phyloP scores from a whole-genome alignment of 164 flowering plant genomes.

The Nelumbo lutea region DNA sequence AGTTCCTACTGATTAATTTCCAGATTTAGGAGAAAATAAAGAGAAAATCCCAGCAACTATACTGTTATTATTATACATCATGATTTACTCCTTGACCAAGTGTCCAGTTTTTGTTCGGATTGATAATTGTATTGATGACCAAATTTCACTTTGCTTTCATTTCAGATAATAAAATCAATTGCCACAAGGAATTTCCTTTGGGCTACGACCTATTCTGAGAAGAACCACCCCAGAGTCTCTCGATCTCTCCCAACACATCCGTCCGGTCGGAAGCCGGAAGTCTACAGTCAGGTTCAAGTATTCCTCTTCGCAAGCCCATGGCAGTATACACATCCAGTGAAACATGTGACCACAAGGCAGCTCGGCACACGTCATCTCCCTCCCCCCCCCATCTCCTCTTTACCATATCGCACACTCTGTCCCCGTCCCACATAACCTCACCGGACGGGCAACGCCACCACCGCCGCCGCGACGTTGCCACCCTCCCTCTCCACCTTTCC shows the following conservation, averaged over 20 bases:
- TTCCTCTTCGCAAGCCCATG: constrained; percentile 72
- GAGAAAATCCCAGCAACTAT: too few relatives aligned
- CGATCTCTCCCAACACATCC: constrained; percentile 75
- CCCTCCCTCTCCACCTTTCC: constrained; percentile 24
- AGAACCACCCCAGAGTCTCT: constrained; percentile 68
- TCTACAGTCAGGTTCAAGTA: constrained; percentile 91
- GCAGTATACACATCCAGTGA: constrained; percentile 78
- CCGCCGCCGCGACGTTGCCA: constrained; percentile 55
- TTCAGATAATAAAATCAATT: too few relatives aligned
- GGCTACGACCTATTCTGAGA: constrained; percentile 23
- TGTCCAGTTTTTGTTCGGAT: too few relatives aligned
- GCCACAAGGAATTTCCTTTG: too few relatives aligned
- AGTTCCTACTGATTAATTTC: too few relatives aligned
- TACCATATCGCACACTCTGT: constrained; percentile 68
- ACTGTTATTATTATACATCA: too few relatives aligned
- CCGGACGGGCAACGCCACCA: constrained; percentile 67
- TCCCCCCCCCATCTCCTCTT: constrained; percentile 51
- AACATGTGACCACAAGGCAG: constrained; percentile 85
- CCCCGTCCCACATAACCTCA: constrained; percentile 32
- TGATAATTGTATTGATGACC: too few relatives aligned
- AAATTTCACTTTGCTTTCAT: too few relatives aligned
- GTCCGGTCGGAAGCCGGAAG: constrained; percentile 68
- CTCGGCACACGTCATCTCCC: constrained; percentile 72
- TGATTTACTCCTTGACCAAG: too few relatives aligned
- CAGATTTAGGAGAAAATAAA: too few relatives aligned